Percentiles rank a stretch among this genome's conserved stretches.
Conservation (phyloP, 75 land plant genomes). For the Azolla pinnata region DNA sequence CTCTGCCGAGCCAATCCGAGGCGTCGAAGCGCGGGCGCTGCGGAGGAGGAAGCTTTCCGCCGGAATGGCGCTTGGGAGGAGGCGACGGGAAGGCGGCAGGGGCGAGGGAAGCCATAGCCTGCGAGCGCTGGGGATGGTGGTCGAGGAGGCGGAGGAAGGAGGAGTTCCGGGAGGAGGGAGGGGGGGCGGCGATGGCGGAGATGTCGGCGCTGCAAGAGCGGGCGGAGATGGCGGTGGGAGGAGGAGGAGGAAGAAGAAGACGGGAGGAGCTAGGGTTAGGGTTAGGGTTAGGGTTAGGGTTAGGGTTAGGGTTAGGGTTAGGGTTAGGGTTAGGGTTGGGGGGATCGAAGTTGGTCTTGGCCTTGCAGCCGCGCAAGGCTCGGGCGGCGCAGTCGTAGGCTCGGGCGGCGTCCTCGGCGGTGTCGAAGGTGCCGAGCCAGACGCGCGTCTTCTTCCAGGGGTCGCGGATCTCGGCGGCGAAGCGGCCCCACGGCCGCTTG, state of each 20-base stretch:
- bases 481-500: conserved; percentile 7
- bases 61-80: not conserved
- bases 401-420: conserved; percentile 1
- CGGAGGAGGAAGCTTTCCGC: too few species aligned
- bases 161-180: too few species aligned
- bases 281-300: too few species aligned
- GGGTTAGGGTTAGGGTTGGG: not conserved
- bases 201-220: too few species aligned
- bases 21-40: too few species aligned
- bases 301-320: not conserved
- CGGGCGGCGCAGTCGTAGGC: conserved; percentile 6
- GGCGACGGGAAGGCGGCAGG: not conserved
- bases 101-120: too few species aligned
- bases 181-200: too few species aligned
- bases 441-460: conserved; percentile 9
- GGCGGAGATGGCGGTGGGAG: too few species aligned
- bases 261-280: too few species aligned
- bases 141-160: too few species aligned
- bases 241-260: too few species aligned
- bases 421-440: conserved; percentile 9
- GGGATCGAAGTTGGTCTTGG: conserved; percentile 2
- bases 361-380: not conserved
- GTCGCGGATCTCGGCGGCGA: conserved; percentile 9
- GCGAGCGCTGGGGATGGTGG: not conserved
- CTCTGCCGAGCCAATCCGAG: too few species aligned